Base-by-base conservation (phyloP, 2,329 filamentous ascomycete genomes). In the Paracorniculantispora psalliotae region DNA sequence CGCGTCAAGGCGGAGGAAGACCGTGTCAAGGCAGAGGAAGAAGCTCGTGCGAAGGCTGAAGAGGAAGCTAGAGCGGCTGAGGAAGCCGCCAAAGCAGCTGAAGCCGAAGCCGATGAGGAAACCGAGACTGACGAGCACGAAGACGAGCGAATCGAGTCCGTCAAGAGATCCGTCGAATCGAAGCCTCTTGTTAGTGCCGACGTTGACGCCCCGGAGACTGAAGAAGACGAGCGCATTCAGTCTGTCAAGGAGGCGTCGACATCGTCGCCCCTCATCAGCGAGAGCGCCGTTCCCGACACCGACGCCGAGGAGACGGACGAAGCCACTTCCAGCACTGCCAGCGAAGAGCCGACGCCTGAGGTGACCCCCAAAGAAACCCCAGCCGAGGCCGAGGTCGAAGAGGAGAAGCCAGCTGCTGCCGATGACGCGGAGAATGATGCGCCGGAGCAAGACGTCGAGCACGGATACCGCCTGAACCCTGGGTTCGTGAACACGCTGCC, bases 11-110 rank as follows among this genome's bases (percentile, higher is more conserved):
- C 59, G 1, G 54, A 66, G 12, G 61, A 62, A 25, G 60, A 62
- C 6, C 60, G 61, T 13, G 41, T 51, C 21, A 62, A 67, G 9
- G 72, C 68, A 4, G 70, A 69, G 52, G 62, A 62, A 26, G 60
- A 63, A 43, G 64, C 67, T 6, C 60, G 61, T 13, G 41, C 49
- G 19, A 63, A 67, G 9, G 72, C 68, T 6, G 70, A 69, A 52
- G 62, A 58, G 10, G 63, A 68, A 33, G 65, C 62, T 64, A 63
- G 59, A 33, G 52, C 46, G 3, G 56, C 43, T 0, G 59, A 64
- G 17, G 63, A 69, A 12, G 62, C 52, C 6, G 62, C 62, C 0
- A 61, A 21, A 53, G 56, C 7, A 25, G 44, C 49, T 9, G 48
- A 64, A 9, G 37, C 57, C 13, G 60, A 65, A 13, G 57, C 60